phyloP scores from a whole-genome alignment of 2,329 filamentous ascomycete genomes.

The Ceratocystis ficicola region DNA sequence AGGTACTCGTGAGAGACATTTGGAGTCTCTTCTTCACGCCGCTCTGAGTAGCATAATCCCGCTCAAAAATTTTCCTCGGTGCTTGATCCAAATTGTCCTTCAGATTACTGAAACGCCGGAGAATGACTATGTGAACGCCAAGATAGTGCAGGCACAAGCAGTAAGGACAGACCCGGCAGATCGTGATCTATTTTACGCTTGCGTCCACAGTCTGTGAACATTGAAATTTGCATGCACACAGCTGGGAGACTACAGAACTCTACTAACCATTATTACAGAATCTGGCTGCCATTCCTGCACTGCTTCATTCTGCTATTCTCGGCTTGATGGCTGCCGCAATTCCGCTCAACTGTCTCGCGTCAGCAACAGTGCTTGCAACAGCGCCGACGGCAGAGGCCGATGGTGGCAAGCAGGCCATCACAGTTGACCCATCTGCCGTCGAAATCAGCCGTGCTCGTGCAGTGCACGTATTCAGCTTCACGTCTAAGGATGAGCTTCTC shows the following conservation, averaged over 20 bases:
- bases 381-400: slow-evolving; percentile 30
- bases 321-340: slow-evolving; percentile 72
- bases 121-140: slow-evolving; percentile 51
- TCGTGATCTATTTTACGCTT: not conserved
- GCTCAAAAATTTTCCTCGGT: slow-evolving; percentile 61
- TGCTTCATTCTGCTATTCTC: slow-evolving; percentile 68
- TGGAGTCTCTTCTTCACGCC: slow-evolving; percentile 63
- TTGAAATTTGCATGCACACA: not conserved
- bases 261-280: slow-evolving; percentile 39
- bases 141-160: slow-evolving; percentile 46
- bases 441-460: slow-evolving; percentile 54
- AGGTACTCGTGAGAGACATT: slow-evolving; percentile 66
- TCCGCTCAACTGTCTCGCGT: slow-evolving; percentile 62
- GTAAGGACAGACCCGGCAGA: slow-evolving; percentile 34
- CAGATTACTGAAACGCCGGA: slow-evolving; percentile 60
- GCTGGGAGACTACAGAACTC: slow-evolving; percentile 1
- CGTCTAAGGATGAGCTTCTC: slow-evolving; percentile 58
- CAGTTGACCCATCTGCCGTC: slow-evolving; percentile 50
- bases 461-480: slow-evolving; percentile 73
- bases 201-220: not conserved
- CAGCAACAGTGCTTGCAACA: slow-evolving; percentile 53
- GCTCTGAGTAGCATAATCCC: slow-evolving; percentile 64
- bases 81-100: slow-evolving; percentile 68
- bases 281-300: slow-evolving; percentile 64
- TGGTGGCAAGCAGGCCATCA: slow-evolving; percentile 30